phyloP scores from a whole-genome alignment of 306 rosid genomes.

The Prunus mira region DNA sequence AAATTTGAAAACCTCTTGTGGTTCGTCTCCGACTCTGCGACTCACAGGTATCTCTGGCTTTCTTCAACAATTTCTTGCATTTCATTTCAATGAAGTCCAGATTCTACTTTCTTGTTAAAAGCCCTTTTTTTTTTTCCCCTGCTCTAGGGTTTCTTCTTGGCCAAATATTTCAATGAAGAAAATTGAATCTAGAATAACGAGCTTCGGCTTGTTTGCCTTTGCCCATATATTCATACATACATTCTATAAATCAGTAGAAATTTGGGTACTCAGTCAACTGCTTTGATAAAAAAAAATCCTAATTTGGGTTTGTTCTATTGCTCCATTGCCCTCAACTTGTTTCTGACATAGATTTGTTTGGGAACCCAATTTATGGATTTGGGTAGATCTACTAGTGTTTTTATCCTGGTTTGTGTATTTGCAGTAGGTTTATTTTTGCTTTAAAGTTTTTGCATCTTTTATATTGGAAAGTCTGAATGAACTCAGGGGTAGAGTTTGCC shows the following conservation, averaged over 20 bases:
- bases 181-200: neutral
- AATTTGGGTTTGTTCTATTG: neutral
- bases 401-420: neutral
- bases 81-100: neutral
- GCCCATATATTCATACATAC: neutral
- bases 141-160: constrained; percentile 1
- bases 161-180: neutral
- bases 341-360: neutral
- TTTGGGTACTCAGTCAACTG: neutral
- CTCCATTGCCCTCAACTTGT: neutral
- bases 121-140: neutral
- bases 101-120: neutral
- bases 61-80: neutral
- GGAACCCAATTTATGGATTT: neutral
- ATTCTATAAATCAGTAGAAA: neutral
- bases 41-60: constrained; percentile 6
- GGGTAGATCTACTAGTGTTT: neutral
- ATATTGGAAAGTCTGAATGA: neutral
- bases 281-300: too few species aligned
- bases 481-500: neutral
- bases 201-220: neutral
- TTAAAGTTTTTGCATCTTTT: neutral
- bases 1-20: neutral
- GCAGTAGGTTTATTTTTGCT: neutral
- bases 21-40: neutral